Evolutionary conservation across 2,329 filamentous ascomycete species (phyloP).

Genomic region (Alternaria sp.): DNA sequence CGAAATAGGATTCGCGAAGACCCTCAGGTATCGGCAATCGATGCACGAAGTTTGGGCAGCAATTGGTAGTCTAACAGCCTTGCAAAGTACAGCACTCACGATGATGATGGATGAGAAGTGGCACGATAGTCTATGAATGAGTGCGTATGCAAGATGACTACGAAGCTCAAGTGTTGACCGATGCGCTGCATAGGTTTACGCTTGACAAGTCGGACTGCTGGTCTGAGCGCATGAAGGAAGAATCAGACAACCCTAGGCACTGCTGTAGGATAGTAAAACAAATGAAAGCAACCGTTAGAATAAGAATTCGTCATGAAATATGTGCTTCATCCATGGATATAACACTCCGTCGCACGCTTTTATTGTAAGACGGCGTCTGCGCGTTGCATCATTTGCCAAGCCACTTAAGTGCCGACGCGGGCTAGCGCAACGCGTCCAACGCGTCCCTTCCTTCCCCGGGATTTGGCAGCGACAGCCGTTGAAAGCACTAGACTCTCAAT

Average conservation of each 20-base stretch:
- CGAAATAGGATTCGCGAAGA: constrained; percentile 24
- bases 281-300: background rate
- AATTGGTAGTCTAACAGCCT: background rate
- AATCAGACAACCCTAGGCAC: background rate
- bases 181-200: background rate
- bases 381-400: constrained; percentile 5
- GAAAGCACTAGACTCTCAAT: background rate
- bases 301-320: background rate
- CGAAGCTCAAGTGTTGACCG: background rate
- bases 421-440: constrained; percentile 15
- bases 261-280: background rate
- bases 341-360: background rate
- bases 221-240: background rate
- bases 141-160: background rate
- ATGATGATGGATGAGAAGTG: constrained; percentile 1
- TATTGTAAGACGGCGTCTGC: background rate
- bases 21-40: constrained; percentile 21
- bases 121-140: background rate
- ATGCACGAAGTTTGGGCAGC: constrained; percentile 2
- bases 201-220: background rate
- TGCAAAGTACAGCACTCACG: constrained; percentile 1
- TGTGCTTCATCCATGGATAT: background rate
- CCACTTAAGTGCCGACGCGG: background rate
- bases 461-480: background rate
- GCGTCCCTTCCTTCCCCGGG: constrained; percentile 7